Percentiles rank a stretch among this genome's conserved stretches.
Conservation (phyloP, 805 yeast genomes). For the Pichia californica region DNA sequence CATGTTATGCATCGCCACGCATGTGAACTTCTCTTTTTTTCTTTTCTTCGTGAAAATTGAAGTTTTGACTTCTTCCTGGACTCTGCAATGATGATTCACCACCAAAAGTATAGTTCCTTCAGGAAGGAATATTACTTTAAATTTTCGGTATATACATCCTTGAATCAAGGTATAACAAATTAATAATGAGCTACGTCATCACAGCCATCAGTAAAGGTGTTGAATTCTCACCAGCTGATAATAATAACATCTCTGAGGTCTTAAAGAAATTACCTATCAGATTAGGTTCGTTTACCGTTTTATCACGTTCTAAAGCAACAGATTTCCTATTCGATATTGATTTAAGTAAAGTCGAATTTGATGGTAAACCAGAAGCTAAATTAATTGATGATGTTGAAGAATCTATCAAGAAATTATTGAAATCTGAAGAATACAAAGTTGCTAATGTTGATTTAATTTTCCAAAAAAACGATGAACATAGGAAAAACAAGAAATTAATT, state of each 20-base stretch:
- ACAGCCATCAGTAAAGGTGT: constrained; percentile 27
- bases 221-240: constrained; percentile 18
- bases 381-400: constrained; percentile 16
- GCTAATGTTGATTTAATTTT: constrained; percentile 36
- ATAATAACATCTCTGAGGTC: constrained; percentile 20
- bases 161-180: no score
- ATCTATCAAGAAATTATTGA: constrained; percentile 16
- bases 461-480: constrained; percentile 29
- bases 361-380: constrained; percentile 4
- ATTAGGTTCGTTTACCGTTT: constrained; percentile 22
- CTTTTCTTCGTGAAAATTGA: no score
- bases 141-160: no score
- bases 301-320: constrained; percentile 33
- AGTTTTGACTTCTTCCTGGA: no score
- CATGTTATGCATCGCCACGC: no score
- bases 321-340: constrained; percentile 30
- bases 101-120: no score
- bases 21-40: no score
- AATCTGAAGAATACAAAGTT: constrained; percentile 9
- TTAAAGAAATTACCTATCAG: constrained; percentile 27
- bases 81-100: no score
- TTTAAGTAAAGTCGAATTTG: constrained; percentile 10
- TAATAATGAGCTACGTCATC: constrained; percentile 21
- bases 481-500: constrained; percentile 48
- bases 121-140: no score